Conservation (phyloP, 352 stramenopile genomes). For the Globisporangium echinulatum region DNA sequence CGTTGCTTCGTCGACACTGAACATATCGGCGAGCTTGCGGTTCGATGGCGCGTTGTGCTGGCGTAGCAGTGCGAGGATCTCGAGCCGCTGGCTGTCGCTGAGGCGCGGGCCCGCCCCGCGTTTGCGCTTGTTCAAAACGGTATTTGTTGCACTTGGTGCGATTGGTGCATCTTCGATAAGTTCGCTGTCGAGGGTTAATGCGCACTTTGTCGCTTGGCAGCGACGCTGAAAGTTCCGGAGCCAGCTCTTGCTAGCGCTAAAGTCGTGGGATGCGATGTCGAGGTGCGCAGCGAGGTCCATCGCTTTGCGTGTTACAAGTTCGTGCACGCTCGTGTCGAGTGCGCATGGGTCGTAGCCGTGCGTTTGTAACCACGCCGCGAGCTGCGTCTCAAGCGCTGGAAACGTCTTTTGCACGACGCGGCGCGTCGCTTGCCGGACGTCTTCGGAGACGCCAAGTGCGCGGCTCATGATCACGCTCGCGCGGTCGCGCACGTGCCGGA, state of each 20-base stretch:
- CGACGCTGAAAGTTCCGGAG: conserved; percentile 12
- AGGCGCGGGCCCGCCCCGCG: conserved; percentile 10
- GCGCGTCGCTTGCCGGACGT: conserved; percentile 10
- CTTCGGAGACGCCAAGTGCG: conserved; percentile 8
- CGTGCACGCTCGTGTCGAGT: neutral
- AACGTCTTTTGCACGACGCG: conserved; percentile 11
- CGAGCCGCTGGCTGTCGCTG: conserved; percentile 11
- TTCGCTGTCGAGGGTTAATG: neutral
- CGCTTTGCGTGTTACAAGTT: conserved; percentile 7
- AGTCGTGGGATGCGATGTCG: conserved; percentile 9
- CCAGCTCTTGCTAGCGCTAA: conserved; percentile 9
- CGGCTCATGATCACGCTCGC: conserved; percentile 8
- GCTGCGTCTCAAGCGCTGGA: conserved; percentile 11
- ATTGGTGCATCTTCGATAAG: neutral
- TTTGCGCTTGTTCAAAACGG: conserved; percentile 6
- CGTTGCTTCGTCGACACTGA: conserved; percentile 12
- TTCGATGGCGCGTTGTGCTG: conserved; percentile 6
- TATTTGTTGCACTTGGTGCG: neutral
- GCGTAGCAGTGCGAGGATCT: conserved; percentile 12
- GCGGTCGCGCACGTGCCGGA: conserved; percentile 13
- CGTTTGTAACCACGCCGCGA: conserved; percentile 6
- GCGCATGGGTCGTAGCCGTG: neutral
- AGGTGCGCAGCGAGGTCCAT: conserved; percentile 7
- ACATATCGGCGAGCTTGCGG: conserved; percentile 9
- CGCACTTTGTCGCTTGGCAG: neutral